phyloP scores from a whole-genome alignment of 2,329 filamentous ascomycete species.

The Beauveria bassiana region DNA sequence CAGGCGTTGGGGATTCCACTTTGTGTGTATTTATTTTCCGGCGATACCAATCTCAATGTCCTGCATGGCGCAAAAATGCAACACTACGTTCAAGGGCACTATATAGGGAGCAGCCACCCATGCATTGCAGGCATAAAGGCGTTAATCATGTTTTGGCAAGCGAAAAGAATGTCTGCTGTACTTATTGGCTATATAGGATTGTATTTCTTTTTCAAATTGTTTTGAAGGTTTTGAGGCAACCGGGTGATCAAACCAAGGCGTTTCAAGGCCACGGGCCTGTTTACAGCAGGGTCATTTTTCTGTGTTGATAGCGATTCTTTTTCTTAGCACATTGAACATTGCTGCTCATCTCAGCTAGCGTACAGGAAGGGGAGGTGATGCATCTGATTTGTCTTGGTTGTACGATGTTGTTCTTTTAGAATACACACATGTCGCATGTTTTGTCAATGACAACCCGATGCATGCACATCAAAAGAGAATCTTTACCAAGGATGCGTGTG shows the following conservation, averaged over 20 bases:
- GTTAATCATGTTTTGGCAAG: constrained; percentile 3
- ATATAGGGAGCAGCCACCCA: background rate
- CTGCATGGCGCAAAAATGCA: constrained; percentile 14
- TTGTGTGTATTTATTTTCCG: constrained; percentile 2
- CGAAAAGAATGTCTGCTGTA: constrained; percentile 3
- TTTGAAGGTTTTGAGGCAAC: constrained; percentile 7
- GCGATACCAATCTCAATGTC: constrained; percentile 24
- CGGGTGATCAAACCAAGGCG: background rate
- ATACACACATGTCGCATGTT: background rate
- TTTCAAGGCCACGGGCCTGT: background rate
- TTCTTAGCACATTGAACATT: background rate
- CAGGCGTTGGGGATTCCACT: constrained; percentile 2
- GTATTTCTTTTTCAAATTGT: constrained; percentile 7
- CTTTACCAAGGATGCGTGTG: background rate
- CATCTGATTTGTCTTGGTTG: background rate
- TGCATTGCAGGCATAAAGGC: constrained; percentile 10
- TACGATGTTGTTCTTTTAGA: background rate
- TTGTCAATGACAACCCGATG: background rate
- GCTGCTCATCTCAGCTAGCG: background rate
- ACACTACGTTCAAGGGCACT: background rate
- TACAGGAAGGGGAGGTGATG: background rate
- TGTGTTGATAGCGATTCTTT: background rate
- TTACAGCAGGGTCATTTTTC: constrained; percentile 1
- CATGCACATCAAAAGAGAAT: background rate
- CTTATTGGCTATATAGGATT: constrained; percentile 14